Base-by-base conservation (phyloP, 176 grass and related monocot genomes). In the Ensete ventricosum region DNA sequence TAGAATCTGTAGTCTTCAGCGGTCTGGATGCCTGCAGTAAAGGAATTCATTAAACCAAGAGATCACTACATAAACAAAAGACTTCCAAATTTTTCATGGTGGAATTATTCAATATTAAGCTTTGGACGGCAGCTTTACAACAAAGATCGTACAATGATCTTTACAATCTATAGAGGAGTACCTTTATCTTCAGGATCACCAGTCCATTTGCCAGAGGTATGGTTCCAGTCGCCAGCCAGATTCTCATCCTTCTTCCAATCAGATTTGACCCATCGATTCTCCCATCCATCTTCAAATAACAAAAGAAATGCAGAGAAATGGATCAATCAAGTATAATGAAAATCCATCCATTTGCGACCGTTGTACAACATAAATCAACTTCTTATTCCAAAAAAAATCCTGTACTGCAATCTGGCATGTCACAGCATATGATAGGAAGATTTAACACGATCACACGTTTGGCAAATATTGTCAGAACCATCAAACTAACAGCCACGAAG, bases 1-100 rank as follows among this genome's bases (percentile, higher is more conserved):
- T 96, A 96, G 82, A 96, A 96, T 62, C 92, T 92, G 73, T 96
- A 85, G 67, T 96, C 87, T 69, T 92, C 86, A 8, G 89, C 83
- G 52, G 92, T 96, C 71, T 96, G 92, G 79, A 96, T 96, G 21
- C 92, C 92, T 96, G 80, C 62, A 54, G 8, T 8, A 1, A 12
- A 17, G 2, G 34, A 9, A 62, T 54, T 9, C 75, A 43, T 26
- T 53, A 9, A 24, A 67, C 16, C 49, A 81, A 13, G 16, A 12
- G 48, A 6, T 1, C 14, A 8, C 13, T 17, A 19, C 17, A 49
- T 49, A 8, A 8, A 49, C 2, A 50, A 43, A 14, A 9, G 10
- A 11, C 24, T 27, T 65, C 62, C 11, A 4, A 57, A n/a, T 16
- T 12, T 16, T 16, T 57, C 14, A 5, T 5, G n/a, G 55, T 60